Evolutionary conservation across 345 rosid genomes (phyloP).

Genomic region (Aquilaria malaccensis): DNA sequence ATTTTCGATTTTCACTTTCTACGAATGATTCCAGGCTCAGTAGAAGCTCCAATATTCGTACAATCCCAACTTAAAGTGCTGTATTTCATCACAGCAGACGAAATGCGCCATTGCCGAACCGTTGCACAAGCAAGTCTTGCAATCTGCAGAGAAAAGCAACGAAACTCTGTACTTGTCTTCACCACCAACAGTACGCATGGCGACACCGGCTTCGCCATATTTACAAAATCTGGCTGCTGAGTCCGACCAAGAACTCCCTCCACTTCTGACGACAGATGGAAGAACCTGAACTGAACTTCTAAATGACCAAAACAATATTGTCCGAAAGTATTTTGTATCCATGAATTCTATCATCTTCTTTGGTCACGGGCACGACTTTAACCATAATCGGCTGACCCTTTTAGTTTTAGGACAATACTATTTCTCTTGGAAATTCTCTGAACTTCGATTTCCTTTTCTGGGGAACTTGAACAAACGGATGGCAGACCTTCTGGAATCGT

Average conservation of each 20-base stretch:
- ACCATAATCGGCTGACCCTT: constrained; percentile 42
- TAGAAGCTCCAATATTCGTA: constrained; percentile 25
- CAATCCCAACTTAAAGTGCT: constrained; percentile 33
- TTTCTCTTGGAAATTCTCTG: constrained; percentile 51
- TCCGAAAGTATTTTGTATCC: constrained; percentile 47
- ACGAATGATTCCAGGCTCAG: constrained; percentile 53
- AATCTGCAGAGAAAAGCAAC: constrained; percentile 37
- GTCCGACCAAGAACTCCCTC: constrained; percentile 68
- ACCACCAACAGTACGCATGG: constrained; percentile 48
- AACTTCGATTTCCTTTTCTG: constrained; percentile 37
- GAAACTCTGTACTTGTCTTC: constrained; percentile 47
- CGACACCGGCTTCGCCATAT: constrained; percentile 53
- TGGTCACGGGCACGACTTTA: constrained; percentile 61
- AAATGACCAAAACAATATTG: constrained; percentile 57
- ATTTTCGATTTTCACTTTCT: constrained; percentile 21
- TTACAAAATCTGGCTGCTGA: constrained; percentile 48
- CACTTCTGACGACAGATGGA: constrained; percentile 43
- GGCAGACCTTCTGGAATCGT: constrained; percentile 38
- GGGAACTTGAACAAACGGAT: constrained; percentile 38
- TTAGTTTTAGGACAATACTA: constrained; percentile 35
- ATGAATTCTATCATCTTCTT: constrained; percentile 59
- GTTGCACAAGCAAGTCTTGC: constrained; percentile 29
- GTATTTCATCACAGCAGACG: constrained; percentile 11
- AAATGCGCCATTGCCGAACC: constrained; percentile 5
- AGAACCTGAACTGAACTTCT: constrained; percentile 59